Conservation (phyloP, 1,139 yeast genomes). For the Pichia sp. region DNA sequence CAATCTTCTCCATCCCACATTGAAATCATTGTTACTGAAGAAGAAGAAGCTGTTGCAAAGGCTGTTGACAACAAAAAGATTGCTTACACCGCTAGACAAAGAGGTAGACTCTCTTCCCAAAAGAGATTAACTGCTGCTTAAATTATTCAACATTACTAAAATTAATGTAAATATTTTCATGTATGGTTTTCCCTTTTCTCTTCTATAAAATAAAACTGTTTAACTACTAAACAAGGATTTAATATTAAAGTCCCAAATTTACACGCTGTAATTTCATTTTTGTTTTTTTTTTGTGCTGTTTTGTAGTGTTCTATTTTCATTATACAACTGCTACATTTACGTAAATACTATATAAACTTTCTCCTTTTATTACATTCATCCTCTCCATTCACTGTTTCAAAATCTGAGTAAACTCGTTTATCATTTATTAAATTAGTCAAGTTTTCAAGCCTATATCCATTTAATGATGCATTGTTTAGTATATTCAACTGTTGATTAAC, state of each 20-base stretch:
- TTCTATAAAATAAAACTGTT: slow-evolving; percentile 11
- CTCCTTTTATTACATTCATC: neutral
- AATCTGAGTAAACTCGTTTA: neutral
- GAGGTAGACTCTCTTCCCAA: slow-evolving; percentile 85
- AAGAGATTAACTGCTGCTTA: slow-evolving; percentile 56
- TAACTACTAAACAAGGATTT: slow-evolving; percentile 7
- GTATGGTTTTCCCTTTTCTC: slow-evolving; percentile 17
- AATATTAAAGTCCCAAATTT: too few species aligned
- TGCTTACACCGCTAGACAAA: slow-evolving; percentile 81
- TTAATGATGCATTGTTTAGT: neutral
- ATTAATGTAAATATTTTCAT: neutral
- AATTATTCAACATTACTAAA: slow-evolving; percentile 13
- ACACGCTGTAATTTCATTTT: too few species aligned
- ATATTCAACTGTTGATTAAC: slow-evolving; percentile 3
- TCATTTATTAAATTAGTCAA: neutral
- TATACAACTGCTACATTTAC: neutral
- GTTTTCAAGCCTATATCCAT: slow-evolving; percentile 10
- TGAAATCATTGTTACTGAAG: slow-evolving; percentile 95
- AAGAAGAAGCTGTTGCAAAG: slow-evolving; percentile 90
- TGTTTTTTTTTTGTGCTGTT: too few species aligned
- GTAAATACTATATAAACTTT: neutral
- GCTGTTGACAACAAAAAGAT: slow-evolving; percentile 79
- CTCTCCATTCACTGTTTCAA: neutral
- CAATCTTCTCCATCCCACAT: slow-evolving; percentile 98
- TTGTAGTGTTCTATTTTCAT: too few species aligned